Conservation (phyloP, 768 basidiomycete species). For the Scleroderma citrinum region DNA sequence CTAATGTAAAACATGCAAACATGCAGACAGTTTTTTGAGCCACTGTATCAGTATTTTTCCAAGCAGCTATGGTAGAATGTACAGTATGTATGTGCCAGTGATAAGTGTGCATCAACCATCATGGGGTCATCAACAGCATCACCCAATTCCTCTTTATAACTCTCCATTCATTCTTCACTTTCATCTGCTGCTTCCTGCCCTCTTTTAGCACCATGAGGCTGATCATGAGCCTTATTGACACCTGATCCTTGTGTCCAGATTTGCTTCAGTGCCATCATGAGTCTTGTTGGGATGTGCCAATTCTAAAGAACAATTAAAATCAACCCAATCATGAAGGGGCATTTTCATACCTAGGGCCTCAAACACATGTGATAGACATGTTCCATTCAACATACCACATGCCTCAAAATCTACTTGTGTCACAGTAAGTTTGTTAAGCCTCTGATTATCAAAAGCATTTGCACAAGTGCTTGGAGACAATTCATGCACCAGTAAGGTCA, state of each 20-base stretch:
- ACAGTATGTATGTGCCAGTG: not conserved
- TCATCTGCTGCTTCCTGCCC: not conserved
- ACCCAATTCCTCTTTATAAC: not conserved
- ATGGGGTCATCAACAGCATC: not conserved
- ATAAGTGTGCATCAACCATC: not conserved
- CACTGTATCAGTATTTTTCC: not conserved
- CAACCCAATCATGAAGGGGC: not conserved
- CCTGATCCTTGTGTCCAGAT: not conserved
- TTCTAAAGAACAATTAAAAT: not conserved
- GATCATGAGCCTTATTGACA: not conserved
- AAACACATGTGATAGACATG: not conserved
- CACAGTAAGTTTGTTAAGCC: conserved; percentile 22
- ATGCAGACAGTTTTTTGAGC: too few relatives aligned
- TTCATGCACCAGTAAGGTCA: conserved; percentile 28
- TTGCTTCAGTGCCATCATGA: too few relatives aligned
- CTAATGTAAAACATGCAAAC: too few relatives aligned
- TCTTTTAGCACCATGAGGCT: too few relatives aligned
- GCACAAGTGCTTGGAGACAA: conserved; percentile 17
- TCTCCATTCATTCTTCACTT: not conserved
- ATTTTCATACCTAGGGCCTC: not conserved
- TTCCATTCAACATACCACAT: conserved; percentile 15
- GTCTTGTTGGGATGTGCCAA: not conserved
- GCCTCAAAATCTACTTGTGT: conserved; percentile 12
- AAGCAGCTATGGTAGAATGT: not conserved
- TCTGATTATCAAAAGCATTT: conserved; percentile 26